Percentiles rank a stretch among this genome's conserved stretches.
phyloP scores from a whole-genome alignment of 768 basidiomycete genomes.

The Pholiota conissans region DNA sequence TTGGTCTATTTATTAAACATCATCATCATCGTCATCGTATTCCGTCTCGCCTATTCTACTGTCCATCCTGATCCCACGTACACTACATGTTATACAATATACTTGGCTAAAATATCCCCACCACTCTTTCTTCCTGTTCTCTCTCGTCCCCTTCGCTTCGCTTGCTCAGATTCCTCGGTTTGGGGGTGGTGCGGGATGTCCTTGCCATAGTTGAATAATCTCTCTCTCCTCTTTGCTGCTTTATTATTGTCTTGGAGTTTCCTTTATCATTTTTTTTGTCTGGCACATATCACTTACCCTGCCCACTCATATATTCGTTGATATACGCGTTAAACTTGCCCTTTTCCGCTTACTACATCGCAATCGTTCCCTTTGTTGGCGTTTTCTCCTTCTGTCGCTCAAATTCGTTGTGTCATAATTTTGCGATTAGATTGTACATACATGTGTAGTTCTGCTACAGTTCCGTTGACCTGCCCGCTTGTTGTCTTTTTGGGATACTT shows the following conservation, averaged over 20 bases:
- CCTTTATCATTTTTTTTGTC: neutral
- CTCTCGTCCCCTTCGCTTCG: neutral
- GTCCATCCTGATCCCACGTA: neutral
- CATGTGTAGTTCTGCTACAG: neutral
- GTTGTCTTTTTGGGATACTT: neutral
- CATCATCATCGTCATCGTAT: neutral
- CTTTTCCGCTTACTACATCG: no score
- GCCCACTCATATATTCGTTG: no score
- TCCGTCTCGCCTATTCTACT: neutral
- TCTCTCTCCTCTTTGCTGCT: neutral
- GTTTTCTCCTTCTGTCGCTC: neutral
- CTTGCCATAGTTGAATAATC: neutral
- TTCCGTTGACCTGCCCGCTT: neutral
- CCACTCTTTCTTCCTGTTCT: no score
- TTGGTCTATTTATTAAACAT: conserved; percentile 1
- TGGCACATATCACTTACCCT: neutral
- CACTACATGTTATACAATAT: neutral
- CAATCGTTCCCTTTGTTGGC: no score
- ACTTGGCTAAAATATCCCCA: conserved; percentile 1
- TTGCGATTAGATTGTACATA: neutral
- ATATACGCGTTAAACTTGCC: neutral
- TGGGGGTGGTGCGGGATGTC: neutral
- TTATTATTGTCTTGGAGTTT: neutral
- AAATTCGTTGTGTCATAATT: neutral
- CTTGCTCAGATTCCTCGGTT: neutral